These are phyloP conservation scores for Penicillium desertorum DNA, from an alignment of 495 filamentous ascomycete species.

Conservation along the genomic window DNA sequence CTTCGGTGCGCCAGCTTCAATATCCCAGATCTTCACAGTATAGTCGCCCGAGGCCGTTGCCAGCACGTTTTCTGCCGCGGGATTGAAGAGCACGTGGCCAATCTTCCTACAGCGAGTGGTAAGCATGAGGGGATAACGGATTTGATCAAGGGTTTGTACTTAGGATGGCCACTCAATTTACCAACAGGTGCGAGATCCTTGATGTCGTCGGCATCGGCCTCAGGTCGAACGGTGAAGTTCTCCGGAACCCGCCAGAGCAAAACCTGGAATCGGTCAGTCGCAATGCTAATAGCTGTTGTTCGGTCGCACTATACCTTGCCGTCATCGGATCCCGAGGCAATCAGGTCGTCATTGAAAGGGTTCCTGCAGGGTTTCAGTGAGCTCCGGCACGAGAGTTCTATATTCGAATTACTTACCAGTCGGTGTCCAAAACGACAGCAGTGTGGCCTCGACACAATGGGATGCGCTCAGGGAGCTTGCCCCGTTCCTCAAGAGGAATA, in stretches of 20 bases:
- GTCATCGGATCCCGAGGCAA: slow-evolving; percentile 94
- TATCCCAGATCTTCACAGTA: slow-evolving; percentile 95
- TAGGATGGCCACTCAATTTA: slow-evolving; percentile 68
- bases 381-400: slow-evolving; percentile 4
- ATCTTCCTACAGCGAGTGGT: slow-evolving; percentile 65
- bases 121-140: slow-evolving; percentile 11
- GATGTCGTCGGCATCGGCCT: slow-evolving; percentile 71
- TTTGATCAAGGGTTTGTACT: slow-evolving; percentile 31
- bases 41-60: slow-evolving; percentile 94
- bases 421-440: slow-evolving; percentile 91
- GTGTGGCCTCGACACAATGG: slow-evolving; percentile 96
- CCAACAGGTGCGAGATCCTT: slow-evolving; percentile 75
- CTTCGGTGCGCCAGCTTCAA: slow-evolving; percentile 70
- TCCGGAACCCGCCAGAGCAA: slow-evolving; percentile 95
- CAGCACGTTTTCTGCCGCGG: slow-evolving; percentile 91
- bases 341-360: slow-evolving; percentile 89
- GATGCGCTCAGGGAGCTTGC: slow-evolving; percentile 86
- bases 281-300: neutral
- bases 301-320: slow-evolving; percentile 63
- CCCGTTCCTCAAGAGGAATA: slow-evolving; percentile 84
- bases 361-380: slow-evolving; percentile 61
- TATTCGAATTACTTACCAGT: slow-evolving; percentile 66
- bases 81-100: slow-evolving; percentile 96
- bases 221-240: slow-evolving; percentile 76
- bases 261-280: slow-evolving; percentile 49